These are phyloP conservation scores for Vicia villosa DNA, from an alignment of 306 rosid species.

Conservation along the genomic window DNA sequence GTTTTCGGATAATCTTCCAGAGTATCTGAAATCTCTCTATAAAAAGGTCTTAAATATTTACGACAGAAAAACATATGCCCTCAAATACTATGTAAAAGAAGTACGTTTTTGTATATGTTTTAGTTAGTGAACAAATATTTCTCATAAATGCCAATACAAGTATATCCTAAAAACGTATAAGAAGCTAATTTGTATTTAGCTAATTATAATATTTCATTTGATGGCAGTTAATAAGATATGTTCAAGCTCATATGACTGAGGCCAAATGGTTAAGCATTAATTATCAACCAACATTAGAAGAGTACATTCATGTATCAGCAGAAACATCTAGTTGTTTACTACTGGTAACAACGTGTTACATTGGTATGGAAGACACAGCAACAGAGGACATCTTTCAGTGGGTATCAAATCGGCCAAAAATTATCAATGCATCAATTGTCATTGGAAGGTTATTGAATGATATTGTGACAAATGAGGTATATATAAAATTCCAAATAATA, in stretches of 20 bases:
- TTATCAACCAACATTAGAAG: constrained; percentile 5
- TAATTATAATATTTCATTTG: too few relatives aligned
- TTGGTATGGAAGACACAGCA: constrained; percentile 40
- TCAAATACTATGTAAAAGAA: constrained; percentile 10
- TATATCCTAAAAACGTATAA: too few relatives aligned
- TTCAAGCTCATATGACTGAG: not conserved
- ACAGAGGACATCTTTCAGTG: constrained; percentile 23
- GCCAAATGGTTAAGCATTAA: not conserved
- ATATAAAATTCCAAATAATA: not conserved
- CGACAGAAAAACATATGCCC: constrained; percentile 24
- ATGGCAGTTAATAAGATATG: not conserved
- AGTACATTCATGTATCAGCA: not conserved
- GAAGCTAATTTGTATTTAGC: too few relatives aligned
- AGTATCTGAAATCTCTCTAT: not conserved
- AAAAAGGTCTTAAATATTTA: not conserved
- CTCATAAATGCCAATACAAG: too few relatives aligned
- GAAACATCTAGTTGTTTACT: not conserved
- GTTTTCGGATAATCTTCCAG: not conserved
- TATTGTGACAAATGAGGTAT: constrained; percentile 46
- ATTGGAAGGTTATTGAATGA: constrained; percentile 26
- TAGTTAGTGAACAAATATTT: too few relatives aligned
- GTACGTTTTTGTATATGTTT: not conserved
- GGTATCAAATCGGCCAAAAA: not conserved
- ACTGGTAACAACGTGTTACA: constrained; percentile 10
- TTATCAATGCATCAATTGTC: not conserved